These are phyloP conservation scores for Xylaria sp. DNA, from an alignment of 2,329 filamentous ascomycete species.

Conservation along the genomic window DNA sequence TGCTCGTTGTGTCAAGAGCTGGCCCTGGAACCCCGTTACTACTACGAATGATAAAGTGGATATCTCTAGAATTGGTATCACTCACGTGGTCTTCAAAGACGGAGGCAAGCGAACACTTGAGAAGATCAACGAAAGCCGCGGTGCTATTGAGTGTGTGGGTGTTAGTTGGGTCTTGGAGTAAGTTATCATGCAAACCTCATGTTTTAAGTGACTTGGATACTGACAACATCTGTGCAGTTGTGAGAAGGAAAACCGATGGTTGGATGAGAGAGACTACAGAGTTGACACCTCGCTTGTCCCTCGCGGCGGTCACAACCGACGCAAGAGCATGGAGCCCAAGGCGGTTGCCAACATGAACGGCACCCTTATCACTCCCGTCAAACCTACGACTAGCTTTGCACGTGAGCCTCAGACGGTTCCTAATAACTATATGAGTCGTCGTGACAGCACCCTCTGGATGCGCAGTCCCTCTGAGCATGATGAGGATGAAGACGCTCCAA, in stretches of 20 bases:
- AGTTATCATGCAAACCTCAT: conserved; percentile 45
- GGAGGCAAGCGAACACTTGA: conserved; percentile 80
- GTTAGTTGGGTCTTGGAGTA: conserved; percentile 90
- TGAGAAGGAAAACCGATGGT: conserved; percentile 76
- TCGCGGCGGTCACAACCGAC: conserved; percentile 71
- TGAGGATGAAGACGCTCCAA: conserved; percentile 41
- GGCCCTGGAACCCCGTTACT: conserved; percentile 70
- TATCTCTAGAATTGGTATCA: conserved; percentile 71
- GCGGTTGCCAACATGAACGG: conserved; percentile 73
- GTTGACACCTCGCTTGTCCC: conserved; percentile 72
- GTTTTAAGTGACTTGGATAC: conserved; percentile 19
- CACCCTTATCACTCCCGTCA: conserved; percentile 57
- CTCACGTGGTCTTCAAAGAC: conserved; percentile 90
- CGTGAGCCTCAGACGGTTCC: conserved; percentile 50
- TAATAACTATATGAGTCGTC: conserved; percentile 56
- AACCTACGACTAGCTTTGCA: conserved; percentile 37
- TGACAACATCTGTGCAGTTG: conserved; percentile 58
- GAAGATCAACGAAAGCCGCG: conserved; percentile 74
- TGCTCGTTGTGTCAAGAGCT: conserved; percentile 76
- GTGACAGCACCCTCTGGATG: conserved; percentile 62
- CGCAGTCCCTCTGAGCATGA: conserved; percentile 56
- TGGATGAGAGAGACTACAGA: conserved; percentile 72
- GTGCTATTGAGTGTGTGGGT: conserved; percentile 83
- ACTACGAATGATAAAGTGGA: conserved; percentile 44
- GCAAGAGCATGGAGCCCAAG: conserved; percentile 82